Evolutionary conservation across 345 rosid species (phyloP).

Genomic region (Brassica nigra): DNA sequence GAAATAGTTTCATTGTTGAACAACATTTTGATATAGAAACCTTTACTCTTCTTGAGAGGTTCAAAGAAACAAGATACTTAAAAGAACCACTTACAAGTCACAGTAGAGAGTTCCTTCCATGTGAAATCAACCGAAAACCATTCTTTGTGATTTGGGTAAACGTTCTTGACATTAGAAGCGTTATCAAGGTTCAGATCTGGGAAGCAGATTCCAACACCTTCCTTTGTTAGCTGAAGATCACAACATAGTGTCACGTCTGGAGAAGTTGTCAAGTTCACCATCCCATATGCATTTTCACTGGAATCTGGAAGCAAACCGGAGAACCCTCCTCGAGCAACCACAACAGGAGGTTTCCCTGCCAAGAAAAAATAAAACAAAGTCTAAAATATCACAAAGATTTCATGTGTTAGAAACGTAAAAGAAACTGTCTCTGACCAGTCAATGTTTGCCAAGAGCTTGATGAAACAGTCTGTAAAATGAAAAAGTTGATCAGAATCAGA

Average conservation of each 20-base stretch:
- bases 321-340: conserved; percentile 77
- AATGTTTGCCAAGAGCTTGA: conserved; percentile 39
- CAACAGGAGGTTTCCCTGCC: conserved; percentile 62
- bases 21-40: not conserved
- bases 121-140: conserved; percentile 59
- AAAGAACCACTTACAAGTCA: conserved; percentile 42
- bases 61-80: conserved; percentile 13
- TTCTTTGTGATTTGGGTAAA: conserved; percentile 30
- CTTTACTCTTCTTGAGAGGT: conserved; percentile 19
- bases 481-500: conserved; percentile 25
- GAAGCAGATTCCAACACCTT: conserved; percentile 62
- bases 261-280: conserved; percentile 30
- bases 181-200: conserved; percentile 56
- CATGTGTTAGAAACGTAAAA: not conserved
- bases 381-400: no score
- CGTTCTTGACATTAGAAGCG: conserved; percentile 33
- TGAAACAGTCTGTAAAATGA: conserved; percentile 24
- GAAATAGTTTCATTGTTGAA: conserved; percentile 14
- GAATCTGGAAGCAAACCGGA: conserved; percentile 75
- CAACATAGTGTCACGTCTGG: conserved; percentile 53
- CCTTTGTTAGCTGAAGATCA: conserved; percentile 82
- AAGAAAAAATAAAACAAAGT: not conserved
- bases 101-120: conserved; percentile 29
- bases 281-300: conserved; percentile 41
- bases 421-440: conserved; percentile 24